These are phyloP conservation scores for Paxillus ammoniavirescens DNA, from an alignment of 768 basidiomycete species.

Conservation along the genomic window DNA sequence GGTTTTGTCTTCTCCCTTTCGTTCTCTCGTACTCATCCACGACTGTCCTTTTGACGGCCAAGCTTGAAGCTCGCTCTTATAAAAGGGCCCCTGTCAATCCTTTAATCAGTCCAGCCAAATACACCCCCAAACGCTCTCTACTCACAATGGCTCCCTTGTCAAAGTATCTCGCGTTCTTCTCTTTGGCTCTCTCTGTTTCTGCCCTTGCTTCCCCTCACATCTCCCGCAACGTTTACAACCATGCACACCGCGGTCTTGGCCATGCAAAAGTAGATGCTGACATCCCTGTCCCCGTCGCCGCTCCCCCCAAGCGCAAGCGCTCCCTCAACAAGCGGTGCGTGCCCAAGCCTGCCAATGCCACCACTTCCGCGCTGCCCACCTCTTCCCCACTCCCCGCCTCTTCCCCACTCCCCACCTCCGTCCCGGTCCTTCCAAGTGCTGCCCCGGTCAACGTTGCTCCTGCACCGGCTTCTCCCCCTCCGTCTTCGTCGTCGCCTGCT, in stretches of 20 bases:
- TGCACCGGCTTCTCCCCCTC: neutral
- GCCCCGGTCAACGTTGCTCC: conserved; percentile 25
- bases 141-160: conserved; percentile 34
- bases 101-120: conserved; percentile 6
- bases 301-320: conserved; percentile 17
- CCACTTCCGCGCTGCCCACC: neutral
- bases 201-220: conserved; percentile 38
- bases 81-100: conserved; percentile 16
- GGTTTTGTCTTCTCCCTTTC: conserved; percentile 6
- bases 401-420: neutral
- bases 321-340: conserved; percentile 28
- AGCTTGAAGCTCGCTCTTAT: conserved; percentile 3
- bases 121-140: conserved; percentile 2
- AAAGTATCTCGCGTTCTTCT: conserved; percentile 42
- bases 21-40: conserved; percentile 3
- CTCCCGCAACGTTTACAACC: conserved; percentile 26
- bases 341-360: conserved; percentile 16
- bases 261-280: neutral
- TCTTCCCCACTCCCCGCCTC: no score
- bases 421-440: neutral
- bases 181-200: conserved; percentile 39
- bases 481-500: neutral
- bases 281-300: neutral
- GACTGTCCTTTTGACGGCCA: neutral
- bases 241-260: conserved; percentile 18